Evolutionary conservation across 73 alveolate species (phyloP).

Genomic region (Tetrahymena malaccensis): DNA sequence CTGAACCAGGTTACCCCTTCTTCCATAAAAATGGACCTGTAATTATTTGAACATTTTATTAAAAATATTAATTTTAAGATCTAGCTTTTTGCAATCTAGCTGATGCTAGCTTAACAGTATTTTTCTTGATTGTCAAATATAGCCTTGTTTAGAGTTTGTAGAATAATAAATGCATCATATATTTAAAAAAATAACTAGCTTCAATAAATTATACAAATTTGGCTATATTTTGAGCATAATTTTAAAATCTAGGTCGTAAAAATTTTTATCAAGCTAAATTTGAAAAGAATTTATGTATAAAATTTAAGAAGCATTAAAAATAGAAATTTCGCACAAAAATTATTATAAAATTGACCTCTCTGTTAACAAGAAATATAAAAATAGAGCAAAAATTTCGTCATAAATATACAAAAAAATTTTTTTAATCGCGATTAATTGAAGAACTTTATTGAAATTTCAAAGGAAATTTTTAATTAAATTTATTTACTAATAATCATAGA

Average conservation of each 20-base stretch:
- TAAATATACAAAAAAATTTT: background rate
- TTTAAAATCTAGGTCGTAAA: background rate
- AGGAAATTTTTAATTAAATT: background rate
- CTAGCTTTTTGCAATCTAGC: too few species aligned
- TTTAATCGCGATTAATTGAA: background rate
- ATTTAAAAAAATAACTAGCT: background rate
- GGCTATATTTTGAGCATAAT: background rate
- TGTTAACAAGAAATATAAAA: too few species aligned
- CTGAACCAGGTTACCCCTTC: slow-evolving; percentile 77
- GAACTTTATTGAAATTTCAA: background rate
- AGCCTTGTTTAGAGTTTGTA: too few species aligned
- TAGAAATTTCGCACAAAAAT: too few species aligned
- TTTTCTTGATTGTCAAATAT: too few species aligned
- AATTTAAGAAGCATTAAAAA: too few species aligned
- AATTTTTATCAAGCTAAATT: too few species aligned
- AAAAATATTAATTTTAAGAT: background rate
- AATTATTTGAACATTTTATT: background rate
- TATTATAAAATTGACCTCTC: too few species aligned
- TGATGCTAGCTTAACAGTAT: too few species aligned
- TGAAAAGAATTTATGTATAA: too few species aligned
- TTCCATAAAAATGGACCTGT: slow-evolving; percentile 9
- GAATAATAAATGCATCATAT: too few species aligned
- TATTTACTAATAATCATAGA: background rate
- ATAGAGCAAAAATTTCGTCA: background rate
- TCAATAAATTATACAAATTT: too few species aligned